Evolutionary conservation across 2,329 filamentous ascomycete genomes (phyloP).

Genomic region (Myriosclerotinia scirpicola): DNA sequence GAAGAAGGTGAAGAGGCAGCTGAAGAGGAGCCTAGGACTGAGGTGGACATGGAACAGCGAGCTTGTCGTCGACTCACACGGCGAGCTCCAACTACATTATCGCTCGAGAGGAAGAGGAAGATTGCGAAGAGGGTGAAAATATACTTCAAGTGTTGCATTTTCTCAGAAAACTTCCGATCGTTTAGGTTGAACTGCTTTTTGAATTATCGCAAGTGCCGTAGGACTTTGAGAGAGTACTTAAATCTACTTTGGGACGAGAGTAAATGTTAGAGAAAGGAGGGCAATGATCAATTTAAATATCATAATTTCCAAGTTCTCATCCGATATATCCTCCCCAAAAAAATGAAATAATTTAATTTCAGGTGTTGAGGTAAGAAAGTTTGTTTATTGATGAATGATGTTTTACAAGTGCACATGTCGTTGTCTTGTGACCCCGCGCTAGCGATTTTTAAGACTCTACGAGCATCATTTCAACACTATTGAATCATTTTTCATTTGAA

Average conservation of each 20-base stretch:
- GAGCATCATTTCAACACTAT: slow-evolving; percentile 2
- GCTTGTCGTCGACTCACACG: slow-evolving; percentile 9
- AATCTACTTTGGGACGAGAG: not conserved
- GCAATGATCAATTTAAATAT: not conserved
- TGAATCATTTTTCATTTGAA: slow-evolving; percentile 14
- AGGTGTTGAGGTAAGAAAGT: slow-evolving; percentile 1
- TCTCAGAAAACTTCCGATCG: not conserved
- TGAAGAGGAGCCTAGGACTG: not conserved
- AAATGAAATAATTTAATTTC: not conserved
- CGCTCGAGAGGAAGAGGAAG: slow-evolving; percentile 16
- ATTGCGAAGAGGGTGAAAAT: slow-evolving; percentile 2
- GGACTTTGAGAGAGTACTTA: not conserved
- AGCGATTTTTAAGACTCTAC: not conserved
- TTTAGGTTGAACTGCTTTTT: not conserved
- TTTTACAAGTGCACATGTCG: slow-evolving; percentile 18
- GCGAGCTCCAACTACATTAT: slow-evolving; percentile 15
- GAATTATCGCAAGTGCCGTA: not conserved
- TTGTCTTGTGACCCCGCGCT: slow-evolving; percentile 21
- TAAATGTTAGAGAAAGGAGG: not conserved
- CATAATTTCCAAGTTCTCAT: not conserved
- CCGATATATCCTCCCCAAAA: not conserved
- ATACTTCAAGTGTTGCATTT: slow-evolving; percentile 18
- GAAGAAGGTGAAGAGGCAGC: not conserved
- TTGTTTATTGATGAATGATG: not conserved
- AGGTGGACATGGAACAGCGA: slow-evolving; percentile 8